Percentiles rank a stretch among this genome's conserved stretches.
Evolutionary conservation across 106 monocot species (phyloP).

Genomic region (Hemerocallis citrina): DNA sequence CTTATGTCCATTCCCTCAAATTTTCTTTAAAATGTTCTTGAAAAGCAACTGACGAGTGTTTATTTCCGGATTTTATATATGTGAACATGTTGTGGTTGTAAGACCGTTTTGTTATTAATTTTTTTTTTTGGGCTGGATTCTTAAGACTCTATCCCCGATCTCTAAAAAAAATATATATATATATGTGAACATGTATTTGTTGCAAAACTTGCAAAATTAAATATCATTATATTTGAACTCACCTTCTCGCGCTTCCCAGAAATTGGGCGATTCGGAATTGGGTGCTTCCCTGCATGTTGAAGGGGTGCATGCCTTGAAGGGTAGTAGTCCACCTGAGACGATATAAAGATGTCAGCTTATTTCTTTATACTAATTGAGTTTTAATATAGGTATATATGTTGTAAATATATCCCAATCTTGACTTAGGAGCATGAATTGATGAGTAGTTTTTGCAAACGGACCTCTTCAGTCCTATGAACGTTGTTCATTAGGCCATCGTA

Average conservation of each 20-base stretch:
- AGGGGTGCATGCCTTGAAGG: conserved; percentile 51
- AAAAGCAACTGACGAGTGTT: not conserved
- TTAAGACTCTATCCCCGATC: no score
- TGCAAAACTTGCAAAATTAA: no score
- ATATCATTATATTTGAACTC: not conserved
- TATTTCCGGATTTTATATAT: no score
- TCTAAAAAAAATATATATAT: no score
- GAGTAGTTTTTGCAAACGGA: conserved; percentile 6
- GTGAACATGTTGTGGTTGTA: no score
- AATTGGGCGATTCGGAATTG: conserved; percentile 30
- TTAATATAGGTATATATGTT: not conserved
- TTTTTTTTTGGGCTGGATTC: no score
- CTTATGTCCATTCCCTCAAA: no score
- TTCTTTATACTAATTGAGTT: not conserved
- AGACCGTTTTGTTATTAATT: no score
- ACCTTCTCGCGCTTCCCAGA: conserved; percentile 63
- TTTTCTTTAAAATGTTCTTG: not conserved
- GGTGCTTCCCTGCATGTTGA: conserved; percentile 39
- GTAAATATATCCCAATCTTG: no score
- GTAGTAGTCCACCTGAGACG: conserved; percentile 55
- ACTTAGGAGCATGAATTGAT: not conserved
- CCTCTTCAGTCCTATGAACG: conserved; percentile 82
- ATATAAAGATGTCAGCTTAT: not conserved
- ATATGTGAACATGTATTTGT: no score
- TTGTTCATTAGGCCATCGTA: conserved; percentile 80